Conservation (phyloP, 345 rosid species). For the Sapria himalayana region DNA sequence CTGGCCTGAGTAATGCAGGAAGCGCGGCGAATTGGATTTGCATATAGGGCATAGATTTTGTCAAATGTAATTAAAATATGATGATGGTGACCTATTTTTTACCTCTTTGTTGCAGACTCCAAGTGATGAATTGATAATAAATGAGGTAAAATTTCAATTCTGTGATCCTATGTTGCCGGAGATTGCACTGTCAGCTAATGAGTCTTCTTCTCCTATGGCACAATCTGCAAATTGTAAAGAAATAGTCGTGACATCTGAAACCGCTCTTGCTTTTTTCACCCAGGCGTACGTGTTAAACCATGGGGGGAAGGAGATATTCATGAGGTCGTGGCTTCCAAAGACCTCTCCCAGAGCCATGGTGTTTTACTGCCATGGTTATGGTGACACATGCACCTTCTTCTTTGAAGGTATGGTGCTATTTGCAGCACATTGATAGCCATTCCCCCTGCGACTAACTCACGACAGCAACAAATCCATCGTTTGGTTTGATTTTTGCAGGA, state of each 20-base stretch:
- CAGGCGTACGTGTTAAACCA: constrained; percentile 68
- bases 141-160: constrained; percentile 30
- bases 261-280: constrained; percentile 5
- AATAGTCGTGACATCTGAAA: too few relatives aligned
- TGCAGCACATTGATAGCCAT: too few relatives aligned
- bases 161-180: not conserved
- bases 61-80: not conserved
- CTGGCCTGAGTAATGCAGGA: too few relatives aligned
- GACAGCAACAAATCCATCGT: too few relatives aligned
- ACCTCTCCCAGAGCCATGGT: constrained; percentile 49
- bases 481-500: constrained; percentile 47
- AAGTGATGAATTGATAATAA: constrained; percentile 32
- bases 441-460: too few relatives aligned
- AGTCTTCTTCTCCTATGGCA: too few relatives aligned
- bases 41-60: too few relatives aligned
- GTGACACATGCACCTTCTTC: constrained; percentile 93
- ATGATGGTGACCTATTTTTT: constrained; percentile 3
- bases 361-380: constrained; percentile 90
- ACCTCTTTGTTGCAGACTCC: constrained; percentile 35
- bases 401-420: constrained; percentile 46
- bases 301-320: constrained; percentile 69
- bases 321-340: constrained; percentile 77
- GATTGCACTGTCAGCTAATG: constrained; percentile 1
- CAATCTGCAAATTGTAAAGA: too few relatives aligned
- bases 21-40: too few relatives aligned